Conservation (phyloP, 208 protist species). For the Hexamita inflata region DNA sequence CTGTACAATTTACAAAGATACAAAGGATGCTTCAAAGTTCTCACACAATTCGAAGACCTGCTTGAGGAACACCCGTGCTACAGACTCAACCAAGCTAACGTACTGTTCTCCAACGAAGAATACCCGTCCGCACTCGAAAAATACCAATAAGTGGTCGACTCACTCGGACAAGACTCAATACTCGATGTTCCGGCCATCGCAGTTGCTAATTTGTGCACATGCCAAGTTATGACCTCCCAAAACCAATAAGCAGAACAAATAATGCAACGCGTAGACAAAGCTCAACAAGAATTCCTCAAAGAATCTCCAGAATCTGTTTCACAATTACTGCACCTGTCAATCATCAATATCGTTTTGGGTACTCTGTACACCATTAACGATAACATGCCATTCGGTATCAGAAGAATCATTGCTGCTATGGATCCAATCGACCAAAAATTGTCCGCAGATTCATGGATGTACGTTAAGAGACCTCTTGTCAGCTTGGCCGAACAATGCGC, state of each 20-base stretch:
- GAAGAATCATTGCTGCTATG: background rate
- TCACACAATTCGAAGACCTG: background rate
- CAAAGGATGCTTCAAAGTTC: background rate
- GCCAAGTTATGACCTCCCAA: background rate
- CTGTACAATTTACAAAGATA: constrained; percentile 7
- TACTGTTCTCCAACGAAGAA: constrained; percentile 10
- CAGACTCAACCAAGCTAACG: constrained; percentile 7
- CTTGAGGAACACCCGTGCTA: background rate
- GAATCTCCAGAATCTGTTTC: background rate
- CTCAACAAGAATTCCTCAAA: background rate
- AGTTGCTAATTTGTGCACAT: constrained; percentile 9
- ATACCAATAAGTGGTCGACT: constrained; percentile 13
- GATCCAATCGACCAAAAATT: background rate
- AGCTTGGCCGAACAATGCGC: background rate
- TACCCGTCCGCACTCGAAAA: background rate
- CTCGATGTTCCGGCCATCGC: constrained; percentile 10
- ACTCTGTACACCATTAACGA: constrained; percentile 12
- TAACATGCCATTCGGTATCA: constrained; percentile 18
- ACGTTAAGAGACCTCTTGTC: constrained; percentile 13
- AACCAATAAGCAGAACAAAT: constrained; percentile 9
- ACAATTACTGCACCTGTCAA: background rate
- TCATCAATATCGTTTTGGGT: constrained; percentile 12
- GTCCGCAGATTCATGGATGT: constrained; percentile 7
- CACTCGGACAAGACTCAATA: background rate
- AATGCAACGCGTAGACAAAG: constrained; percentile 12